Conservation (phyloP, 345 rosid genomes). For the Eucalyptus sp. region DNA sequence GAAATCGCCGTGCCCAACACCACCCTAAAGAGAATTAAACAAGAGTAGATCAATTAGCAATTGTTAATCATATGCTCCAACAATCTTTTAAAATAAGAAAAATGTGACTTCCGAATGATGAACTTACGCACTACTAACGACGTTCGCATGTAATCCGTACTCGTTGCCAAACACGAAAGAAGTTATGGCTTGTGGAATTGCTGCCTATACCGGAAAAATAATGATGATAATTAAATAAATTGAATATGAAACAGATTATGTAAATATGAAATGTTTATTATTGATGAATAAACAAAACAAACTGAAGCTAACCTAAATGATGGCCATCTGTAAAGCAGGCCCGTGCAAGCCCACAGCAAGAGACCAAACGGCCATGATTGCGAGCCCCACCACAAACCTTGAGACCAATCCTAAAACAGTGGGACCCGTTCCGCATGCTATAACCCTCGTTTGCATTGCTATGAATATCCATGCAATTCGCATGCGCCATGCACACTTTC, state of each 20-base stretch:
- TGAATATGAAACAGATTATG: background rate
- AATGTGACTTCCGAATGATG: no score
- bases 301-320: slow-evolving; percentile 13
- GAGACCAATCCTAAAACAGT: slow-evolving; percentile 24
- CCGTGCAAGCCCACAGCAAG: slow-evolving; percentile 22
- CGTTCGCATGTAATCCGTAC: slow-evolving; percentile 32
- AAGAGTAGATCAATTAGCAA: background rate
- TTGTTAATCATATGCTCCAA: background rate
- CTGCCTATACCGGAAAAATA: slow-evolving; percentile 7
- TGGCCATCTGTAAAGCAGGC: slow-evolving; percentile 18
- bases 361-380: slow-evolving; percentile 19
- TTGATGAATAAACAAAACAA: background rate
- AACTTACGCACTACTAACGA: slow-evolving; percentile 24
- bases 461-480: no score
- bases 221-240: background rate
- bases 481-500: no score
- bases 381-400: slow-evolving; percentile 14
- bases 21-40: slow-evolving; percentile 29
- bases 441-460: no score
- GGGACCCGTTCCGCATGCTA: slow-evolving; percentile 57
- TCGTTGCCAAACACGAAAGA: slow-evolving; percentile 35
- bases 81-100: background rate
- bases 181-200: slow-evolving; percentile 29
- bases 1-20: slow-evolving; percentile 61
- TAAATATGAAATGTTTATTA: no score